These are phyloP conservation scores for Phylloporus rhodoxanthus DNA, from an alignment of 768 basidiomycete genomes.

Conservation along the genomic window DNA sequence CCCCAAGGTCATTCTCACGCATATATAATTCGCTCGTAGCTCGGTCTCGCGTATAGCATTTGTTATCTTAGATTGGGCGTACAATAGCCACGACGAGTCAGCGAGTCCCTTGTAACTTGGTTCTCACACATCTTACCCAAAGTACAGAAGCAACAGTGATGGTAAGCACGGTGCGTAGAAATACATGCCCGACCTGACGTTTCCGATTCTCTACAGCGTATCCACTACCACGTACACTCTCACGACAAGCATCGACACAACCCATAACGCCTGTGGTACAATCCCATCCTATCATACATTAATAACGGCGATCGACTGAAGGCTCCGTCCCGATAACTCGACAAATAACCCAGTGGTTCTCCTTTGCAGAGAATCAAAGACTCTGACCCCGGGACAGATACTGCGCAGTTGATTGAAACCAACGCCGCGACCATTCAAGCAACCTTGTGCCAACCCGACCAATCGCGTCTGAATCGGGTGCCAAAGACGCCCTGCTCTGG, in stretches of 20 bases:
- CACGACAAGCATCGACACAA: constrained; percentile 12
- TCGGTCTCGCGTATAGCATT: constrained; percentile 16
- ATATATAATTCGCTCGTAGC: constrained; percentile 19
- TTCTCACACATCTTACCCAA: constrained; percentile 2
- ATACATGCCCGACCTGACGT: no score
- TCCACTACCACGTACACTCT: constrained; percentile 15
- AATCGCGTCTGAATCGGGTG: constrained; percentile 28
- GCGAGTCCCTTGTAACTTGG: neutral
- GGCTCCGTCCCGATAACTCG: neutral
- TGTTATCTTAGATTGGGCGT: constrained; percentile 2
- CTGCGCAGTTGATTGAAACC: constrained; percentile 49
- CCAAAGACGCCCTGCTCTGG: constrained; percentile 16
- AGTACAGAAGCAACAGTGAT: constrained; percentile 5
- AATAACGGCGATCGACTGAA: neutral
- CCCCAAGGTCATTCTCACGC: constrained; percentile 5
- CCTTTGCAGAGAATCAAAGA: constrained; percentile 4
- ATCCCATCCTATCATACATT: constrained; percentile 11
- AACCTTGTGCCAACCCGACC: constrained; percentile 60
- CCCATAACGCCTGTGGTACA: constrained; percentile 11
- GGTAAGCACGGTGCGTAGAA: constrained; percentile 14
- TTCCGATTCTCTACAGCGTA: constrained; percentile 5
- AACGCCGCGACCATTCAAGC: constrained; percentile 45
- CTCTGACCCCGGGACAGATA: constrained; percentile 47
- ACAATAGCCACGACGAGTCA: constrained; percentile 10
- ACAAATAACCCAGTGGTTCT: neutral